phyloP scores from a whole-genome alignment of 2,329 filamentous ascomycete genomes.

The Coniella lustricola region DNA sequence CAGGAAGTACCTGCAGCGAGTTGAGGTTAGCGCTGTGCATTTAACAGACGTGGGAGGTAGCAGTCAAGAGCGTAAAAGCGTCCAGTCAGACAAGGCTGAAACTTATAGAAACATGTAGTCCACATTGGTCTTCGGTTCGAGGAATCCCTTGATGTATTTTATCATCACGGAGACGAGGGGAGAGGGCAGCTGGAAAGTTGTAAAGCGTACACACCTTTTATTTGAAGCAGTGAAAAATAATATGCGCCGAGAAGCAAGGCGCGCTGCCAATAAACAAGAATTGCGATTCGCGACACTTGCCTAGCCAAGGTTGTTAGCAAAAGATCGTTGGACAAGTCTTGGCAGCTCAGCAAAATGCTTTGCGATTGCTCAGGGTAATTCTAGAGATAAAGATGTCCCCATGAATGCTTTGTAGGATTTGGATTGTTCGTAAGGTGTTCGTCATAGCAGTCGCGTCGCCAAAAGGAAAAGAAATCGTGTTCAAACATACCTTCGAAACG shows the following conservation, averaged over 20 bases:
- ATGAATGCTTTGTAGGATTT: slow-evolving; percentile 52
- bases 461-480: slow-evolving; percentile 6
- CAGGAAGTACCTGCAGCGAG: slow-evolving; percentile 33
- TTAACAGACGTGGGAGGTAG: slow-evolving; percentile 14
- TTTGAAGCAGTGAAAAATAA: not conserved
- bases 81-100: slow-evolving; percentile 63
- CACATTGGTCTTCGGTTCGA: slow-evolving; percentile 61
- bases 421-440: slow-evolving; percentile 51
- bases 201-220: slow-evolving; percentile 41
- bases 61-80: slow-evolving; percentile 18
- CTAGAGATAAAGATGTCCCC: slow-evolving; percentile 47
- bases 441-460: slow-evolving; percentile 31
- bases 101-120: slow-evolving; percentile 50
- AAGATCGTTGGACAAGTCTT: not conserved
- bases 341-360: slow-evolving; percentile 3
- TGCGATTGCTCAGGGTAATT: slow-evolving; percentile 48
- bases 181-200: slow-evolving; percentile 7
- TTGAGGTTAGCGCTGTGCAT: slow-evolving; percentile 25
- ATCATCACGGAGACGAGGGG: slow-evolving; percentile 45
- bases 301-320: slow-evolving; percentile 2
- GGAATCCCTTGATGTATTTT: slow-evolving; percentile 60
- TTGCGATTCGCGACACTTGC: slow-evolving; percentile 9
- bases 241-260: not conserved
- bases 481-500: slow-evolving; percentile 24
- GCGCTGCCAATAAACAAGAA: not conserved